A percentile compares a stretch with the other conserved stretches of the same genome.
Evolutionary conservation across 192 early-diverging fungal species (phyloP).

Genomic region (Coemansia sp.): DNA sequence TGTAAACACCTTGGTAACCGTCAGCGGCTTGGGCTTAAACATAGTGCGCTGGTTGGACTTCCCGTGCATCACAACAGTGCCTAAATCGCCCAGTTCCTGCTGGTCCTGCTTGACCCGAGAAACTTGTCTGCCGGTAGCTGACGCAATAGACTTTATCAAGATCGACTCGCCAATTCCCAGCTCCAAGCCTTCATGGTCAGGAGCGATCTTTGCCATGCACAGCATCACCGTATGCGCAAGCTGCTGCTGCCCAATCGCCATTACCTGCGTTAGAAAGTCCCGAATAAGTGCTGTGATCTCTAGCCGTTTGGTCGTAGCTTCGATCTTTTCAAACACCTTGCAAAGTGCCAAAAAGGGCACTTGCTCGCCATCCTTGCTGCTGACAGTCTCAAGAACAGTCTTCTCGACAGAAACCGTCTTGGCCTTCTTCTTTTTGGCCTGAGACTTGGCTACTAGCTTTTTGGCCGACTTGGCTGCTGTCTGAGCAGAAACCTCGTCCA

Average conservation of each 20-base stretch:
- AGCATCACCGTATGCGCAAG: slow-evolving; percentile 74
- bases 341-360: slow-evolving; percentile 82
- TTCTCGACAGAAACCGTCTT: slow-evolving; percentile 8
- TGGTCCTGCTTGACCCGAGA: slow-evolving; percentile 79
- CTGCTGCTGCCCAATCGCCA: slow-evolving; percentile 32
- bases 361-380: slow-evolving; percentile 36
- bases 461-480: slow-evolving; percentile 5
- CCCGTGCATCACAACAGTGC: slow-evolving; percentile 83
- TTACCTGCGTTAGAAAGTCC: slow-evolving; percentile 40
- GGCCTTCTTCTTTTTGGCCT: slow-evolving; percentile 17
- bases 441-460: slow-evolving; percentile 1
- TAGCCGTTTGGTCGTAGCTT: slow-evolving; percentile 78
- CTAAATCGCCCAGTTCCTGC: slow-evolving; percentile 80
- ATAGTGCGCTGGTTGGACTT: slow-evolving; percentile 84
- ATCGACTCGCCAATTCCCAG: slow-evolving; percentile 93
- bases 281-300: slow-evolving; percentile 41
- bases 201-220: slow-evolving; percentile 88
- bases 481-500: slow-evolving; percentile 1
- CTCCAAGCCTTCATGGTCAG: slow-evolving; percentile 95
- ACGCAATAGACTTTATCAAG: slow-evolving; percentile 89
- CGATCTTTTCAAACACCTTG: slow-evolving; percentile 85
- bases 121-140: slow-evolving; percentile 76
- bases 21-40: slow-evolving; percentile 76
- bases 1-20: slow-evolving; percentile 76
- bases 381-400: slow-evolving; percentile 20